Base-by-base conservation (phyloP, 208 protist species). In the Acanthamoeba polyphaga region DNA sequence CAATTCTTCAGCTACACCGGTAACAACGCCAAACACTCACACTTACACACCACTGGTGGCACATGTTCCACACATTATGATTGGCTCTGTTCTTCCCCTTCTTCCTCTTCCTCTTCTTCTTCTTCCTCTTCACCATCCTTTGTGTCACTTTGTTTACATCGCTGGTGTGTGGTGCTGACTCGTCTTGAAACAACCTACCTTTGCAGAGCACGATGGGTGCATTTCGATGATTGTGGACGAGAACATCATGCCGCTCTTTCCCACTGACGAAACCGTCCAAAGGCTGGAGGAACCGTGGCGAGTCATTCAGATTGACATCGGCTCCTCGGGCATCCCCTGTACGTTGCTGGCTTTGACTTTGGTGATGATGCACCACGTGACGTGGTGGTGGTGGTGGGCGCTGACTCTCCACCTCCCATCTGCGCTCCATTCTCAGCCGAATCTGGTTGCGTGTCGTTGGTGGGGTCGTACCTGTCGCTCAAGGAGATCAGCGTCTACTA, bases 1-100 rank as follows among this genome's bases (percentile, higher is more conserved):
- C 51, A 62, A 17, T 91, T 91, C 84, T 91, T 91, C 60, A 91
- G 84, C 84, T 91, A 91, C 84, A 91, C 84, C 13, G 84, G 84
- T 91, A 70, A 12, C 53, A 12, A 78, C 29, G 7, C 29, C 2
- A 43, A 12, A 10, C 70, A 78, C 34, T 24, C 70, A 46, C 7
- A 76, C 4, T 76, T n/a, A n/a, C n/a, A 4, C 51, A 6, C 46
- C 46, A 43, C 46, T 34, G 17, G 34, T 76, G 68, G 70, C 5
- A 78, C 70, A 22, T 58, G 9, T 55, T 17, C 51, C 15, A 4
- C 5, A 0, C 22, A 4, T 66, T 19, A 1, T 29, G 1, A 55
- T 17, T 17, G 12, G 34, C 10, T 76, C 3, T 76, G 68, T 76
- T 8, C 68, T 76, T 0, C 68, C 2, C 0, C 68, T 43, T 1